Percentiles rank a stretch among this genome's conserved stretches.
These are phyloP conservation scores for Geotrichum candidum DNA, from an alignment of 1,139 yeast genomes.

Conservation along the genomic window DNA sequence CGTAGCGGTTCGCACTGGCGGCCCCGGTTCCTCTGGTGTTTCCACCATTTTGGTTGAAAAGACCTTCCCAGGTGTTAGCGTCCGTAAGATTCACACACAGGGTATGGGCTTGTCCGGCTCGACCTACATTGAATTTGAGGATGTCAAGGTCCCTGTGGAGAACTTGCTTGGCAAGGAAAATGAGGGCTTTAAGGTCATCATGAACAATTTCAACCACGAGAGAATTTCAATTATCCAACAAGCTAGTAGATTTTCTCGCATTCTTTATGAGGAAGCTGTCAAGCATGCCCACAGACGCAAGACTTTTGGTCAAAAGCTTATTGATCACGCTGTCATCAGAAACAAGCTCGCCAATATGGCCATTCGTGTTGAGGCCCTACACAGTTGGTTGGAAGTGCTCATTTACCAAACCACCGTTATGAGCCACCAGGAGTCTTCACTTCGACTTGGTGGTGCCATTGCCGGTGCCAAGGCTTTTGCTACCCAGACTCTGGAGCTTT, in stretches of 20 bases:
- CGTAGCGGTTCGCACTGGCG: constrained; percentile 44
- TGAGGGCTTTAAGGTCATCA: constrained; percentile 41
- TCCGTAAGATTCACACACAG: constrained; percentile 38
- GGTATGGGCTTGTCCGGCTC: constrained; percentile 41
- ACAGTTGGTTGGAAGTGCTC: constrained; percentile 36
- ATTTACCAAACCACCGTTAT: constrained; percentile 35
- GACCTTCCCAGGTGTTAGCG: constrained; percentile 37
- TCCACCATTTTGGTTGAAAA: constrained; percentile 39
- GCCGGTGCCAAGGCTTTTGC: constrained; percentile 41
- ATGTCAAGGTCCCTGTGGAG: constrained; percentile 43
- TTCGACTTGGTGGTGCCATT: constrained; percentile 41
- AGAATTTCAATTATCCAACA: constrained; percentile 40
- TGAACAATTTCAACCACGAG: constrained; percentile 44
- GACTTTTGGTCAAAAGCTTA: constrained; percentile 40
- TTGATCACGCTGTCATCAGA: constrained; percentile 42
- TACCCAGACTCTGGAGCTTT: constrained; percentile 39
- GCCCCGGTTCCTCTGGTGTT: constrained; percentile 39
- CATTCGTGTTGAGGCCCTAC: constrained; percentile 37
- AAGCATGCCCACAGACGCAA: constrained; percentile 41
- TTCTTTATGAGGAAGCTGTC: constrained; percentile 40
- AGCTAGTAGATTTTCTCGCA: constrained; percentile 39
- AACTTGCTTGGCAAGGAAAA: constrained; percentile 41
- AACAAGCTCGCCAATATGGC: constrained; percentile 43
- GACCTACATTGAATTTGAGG: constrained; percentile 39
- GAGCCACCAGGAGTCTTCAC: constrained; percentile 38